A percentile compares a stretch with the other conserved stretches of the same genome.
Evolutionary conservation across 352 stramenopile species (phyloP).

Genomic region (Phytophthora europaea): DNA sequence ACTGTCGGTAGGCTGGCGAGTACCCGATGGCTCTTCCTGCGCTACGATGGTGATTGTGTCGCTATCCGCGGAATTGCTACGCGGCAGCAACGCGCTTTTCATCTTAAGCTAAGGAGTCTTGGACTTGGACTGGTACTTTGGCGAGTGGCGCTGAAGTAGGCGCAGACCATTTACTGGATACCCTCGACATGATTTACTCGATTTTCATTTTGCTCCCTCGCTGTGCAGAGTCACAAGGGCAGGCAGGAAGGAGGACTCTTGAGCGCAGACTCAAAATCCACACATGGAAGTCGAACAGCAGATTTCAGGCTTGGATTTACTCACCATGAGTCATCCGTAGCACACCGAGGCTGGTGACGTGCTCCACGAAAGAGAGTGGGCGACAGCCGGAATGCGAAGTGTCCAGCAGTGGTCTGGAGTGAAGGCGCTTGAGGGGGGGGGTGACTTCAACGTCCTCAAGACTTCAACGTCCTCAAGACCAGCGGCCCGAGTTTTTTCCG

Average conservation of each 20-base stretch:
- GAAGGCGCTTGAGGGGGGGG: no score
- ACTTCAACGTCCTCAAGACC: neutral
- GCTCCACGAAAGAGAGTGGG: no score
- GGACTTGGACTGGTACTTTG: conserved; percentile 20
- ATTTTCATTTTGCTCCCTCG: conserved; percentile 35
- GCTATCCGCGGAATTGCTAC: conserved; percentile 6
- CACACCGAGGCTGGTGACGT: no score
- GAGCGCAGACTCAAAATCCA: no score
- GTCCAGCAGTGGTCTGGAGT: no score
- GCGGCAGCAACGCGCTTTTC: conserved; percentile 14
- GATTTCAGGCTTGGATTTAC: no score
- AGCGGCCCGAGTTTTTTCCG: neutral
- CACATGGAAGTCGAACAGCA: no score
- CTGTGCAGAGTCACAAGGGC: conserved; percentile 11
- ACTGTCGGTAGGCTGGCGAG: neutral
- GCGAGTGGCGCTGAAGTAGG: conserved; percentile 9
- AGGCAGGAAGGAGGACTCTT: neutral
- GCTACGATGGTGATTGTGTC: conserved; percentile 31
- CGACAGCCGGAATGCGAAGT: no score
- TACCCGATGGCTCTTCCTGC: neutral
- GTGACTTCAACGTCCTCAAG: neutral
- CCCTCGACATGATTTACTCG: neutral
- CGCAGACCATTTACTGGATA: conserved; percentile 23
- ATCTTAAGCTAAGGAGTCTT: conserved; percentile 12
- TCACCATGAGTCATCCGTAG: no score